phyloP scores from a whole-genome alignment of 169 alveolate species.

The Cyclospora cayetanensis region DNA sequence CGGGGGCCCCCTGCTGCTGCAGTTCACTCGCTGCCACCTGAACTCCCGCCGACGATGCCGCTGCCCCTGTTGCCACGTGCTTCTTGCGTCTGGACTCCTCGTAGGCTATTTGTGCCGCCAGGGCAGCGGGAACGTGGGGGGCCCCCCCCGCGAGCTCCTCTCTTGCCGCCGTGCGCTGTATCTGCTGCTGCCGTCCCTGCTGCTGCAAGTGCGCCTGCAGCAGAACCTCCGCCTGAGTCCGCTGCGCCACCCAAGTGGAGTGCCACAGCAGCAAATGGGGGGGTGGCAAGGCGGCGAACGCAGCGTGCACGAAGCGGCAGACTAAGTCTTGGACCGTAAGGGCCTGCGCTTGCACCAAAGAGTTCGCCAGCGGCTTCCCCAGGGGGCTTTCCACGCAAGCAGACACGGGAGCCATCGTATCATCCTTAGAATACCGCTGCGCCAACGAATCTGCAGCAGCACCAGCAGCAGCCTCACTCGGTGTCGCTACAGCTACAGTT shows the following conservation, averaged over 20 bases:
- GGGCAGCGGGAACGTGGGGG: neutral
- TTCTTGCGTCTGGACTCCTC: neutral
- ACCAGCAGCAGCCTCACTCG: too few relatives aligned
- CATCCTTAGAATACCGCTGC: too few relatives aligned
- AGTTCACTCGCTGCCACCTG: too few relatives aligned
- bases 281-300: neutral
- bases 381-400: too few relatives aligned
- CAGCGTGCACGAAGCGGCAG: neutral
- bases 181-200: conserved; percentile 9
- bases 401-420: too few relatives aligned
- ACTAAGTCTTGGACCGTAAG: neutral
- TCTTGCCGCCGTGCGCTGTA: neutral
- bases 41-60: too few relatives aligned
- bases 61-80: neutral
- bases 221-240: neutral
- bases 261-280: neutral
- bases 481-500: too few relatives aligned
- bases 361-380: too few relatives aligned
- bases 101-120: neutral
- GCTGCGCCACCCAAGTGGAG: neutral
- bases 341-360: neutral
- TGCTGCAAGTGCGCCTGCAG: neutral
- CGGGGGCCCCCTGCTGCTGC: too few relatives aligned
- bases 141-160: neutral
- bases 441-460: too few relatives aligned